Base-by-base conservation (phyloP, 2,329 filamentous ascomycete genomes). In the Podosphaera xanthii region DNA sequence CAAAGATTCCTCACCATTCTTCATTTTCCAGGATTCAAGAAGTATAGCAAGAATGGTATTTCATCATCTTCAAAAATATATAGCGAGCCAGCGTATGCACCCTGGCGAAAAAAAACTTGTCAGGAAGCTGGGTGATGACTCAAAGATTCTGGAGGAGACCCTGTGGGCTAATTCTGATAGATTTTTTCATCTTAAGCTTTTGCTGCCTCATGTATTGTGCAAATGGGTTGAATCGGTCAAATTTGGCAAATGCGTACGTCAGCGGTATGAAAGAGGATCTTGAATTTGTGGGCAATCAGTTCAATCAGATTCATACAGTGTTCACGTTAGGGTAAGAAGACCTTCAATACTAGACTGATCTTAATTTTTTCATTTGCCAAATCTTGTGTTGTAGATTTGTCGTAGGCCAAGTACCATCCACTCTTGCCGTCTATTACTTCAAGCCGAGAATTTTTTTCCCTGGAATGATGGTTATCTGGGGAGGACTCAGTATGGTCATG, bases 371-470 rank as follows among this genome's bases (percentile, higher is more conserved):
- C 50, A 8, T 6, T 14, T 8, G 36, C 36, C 10, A 33, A 54
- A 35, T 30, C 48, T 52, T 10, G 35, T 33, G 3, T n/a, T n/a
- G 67, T 33, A 70, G 73, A 59, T 74, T 75, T 60, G 70, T 73
- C 0, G 67, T 83, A 3, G 80, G 81, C 0, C 80, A 84, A 66
- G 71, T 83, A 14, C 80, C 80, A 0, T 77, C 75, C 58, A 82
- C 82, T 64, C 67, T 83, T 7, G 79, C 79, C 2, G 72, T 86
- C 2, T 78, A 83, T 67, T 81, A 82, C 63, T 66, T 85, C 61
- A 75, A 75, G 57, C 82, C 81, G 1, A 74, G 80, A n/a, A 72
- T 78, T 61, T 84, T 79, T 72, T 82, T 82, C 64, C 81, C 81
- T 59, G 64, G 72, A 35, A 82, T 40, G 36, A 40, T 40, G 36